Base-by-base conservation (phyloP, 1,139 yeast species). In the Pneumocystis jirovecii region DNA sequence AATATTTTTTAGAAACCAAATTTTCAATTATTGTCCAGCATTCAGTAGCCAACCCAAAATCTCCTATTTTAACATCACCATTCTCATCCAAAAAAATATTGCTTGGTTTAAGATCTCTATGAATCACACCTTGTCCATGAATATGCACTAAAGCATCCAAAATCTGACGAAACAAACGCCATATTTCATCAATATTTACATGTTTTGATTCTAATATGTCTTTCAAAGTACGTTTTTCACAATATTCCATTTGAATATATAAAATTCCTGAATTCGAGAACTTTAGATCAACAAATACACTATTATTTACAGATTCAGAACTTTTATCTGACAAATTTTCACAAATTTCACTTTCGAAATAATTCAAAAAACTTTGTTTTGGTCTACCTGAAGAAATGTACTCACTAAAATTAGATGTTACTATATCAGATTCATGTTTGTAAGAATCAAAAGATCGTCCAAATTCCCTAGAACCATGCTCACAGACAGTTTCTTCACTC, bases 81-180 rank as follows among this genome's bases (percentile, higher is more conserved):
- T 89, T 83, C 86, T 31, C 34, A 74, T 93, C 98, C 70, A 95
- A 31, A 31, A 31, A 31, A 31, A 31, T 31, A 91, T 95, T 95
- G 82, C 87, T 87, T 0, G 98, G 98, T 73, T 95, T 95, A 71
- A 95, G 80, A 74, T 95, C 99, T 66, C 98, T 80, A 75, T 95
- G 98, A 69, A 95, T 93, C 65, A 91, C 89, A 0, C 97, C 97
- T 73, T 89, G 95, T 1, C 89, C 79, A 73, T 95, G 98, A 65
- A 95, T 93, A 72, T 95, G 95, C 7, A 87, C 83, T 62, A 95
- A 81, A 0, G 97, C 34, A 71, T 93, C 98, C 29, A 93, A 77
- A 6, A 93, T 83, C 73, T 95, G 97, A 60, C 97, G 79, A 69
- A 93, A 83, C 3, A 91, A 76, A 68, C 96, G 34, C 79, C 97